Base-by-base conservation (phyloP, 176 grass and related monocot genomes). In the Elaeis guineensis region DNA sequence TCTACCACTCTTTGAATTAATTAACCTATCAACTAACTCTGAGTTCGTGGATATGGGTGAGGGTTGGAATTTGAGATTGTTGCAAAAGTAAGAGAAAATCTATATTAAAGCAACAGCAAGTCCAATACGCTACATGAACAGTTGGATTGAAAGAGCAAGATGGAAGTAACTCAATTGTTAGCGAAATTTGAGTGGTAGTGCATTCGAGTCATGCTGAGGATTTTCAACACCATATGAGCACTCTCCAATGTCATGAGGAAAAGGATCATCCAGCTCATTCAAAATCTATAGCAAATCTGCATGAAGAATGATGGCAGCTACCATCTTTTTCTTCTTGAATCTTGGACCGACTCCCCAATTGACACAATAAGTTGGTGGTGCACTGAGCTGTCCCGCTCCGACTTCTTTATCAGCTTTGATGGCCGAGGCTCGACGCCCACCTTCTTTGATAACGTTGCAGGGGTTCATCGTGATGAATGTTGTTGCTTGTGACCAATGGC, bases 171-270 rank as follows among this genome's bases (percentile, higher is more conserved):
- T 97, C 80, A 75, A 66, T 75, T 90, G 16, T 90, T 87, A 30
- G 87, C 87, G 66, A 85, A 89, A 71, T 96, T 96, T 30, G 86
- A 88, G 66, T 96, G 92, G 69, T 88, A 96, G 85, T 96, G 86
- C 92, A 96, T 76, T 32, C 80, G 63, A 29, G 86, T 81, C 24
- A 87, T 81, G 69, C 90, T 87, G 52, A 96, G 83, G 61, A 82
- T 88, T 67, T 90, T 96, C 15, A 75, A 79, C 19, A 96, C 92
- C 18, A 90, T 83, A 59, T 86, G 83, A 28, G 92, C 81, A 63
- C 86, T 90, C 75, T 85, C 72, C 17, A 76, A 88, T 58, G 87
- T 79, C 55, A 49, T 75, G 25, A 96, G 75, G 69, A 30, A 96
- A 96, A 56, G 85, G 69, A 74, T 90, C 83, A 65, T 96, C 86